Base-by-base conservation (phyloP, 345 rosid species). In the Euphorbia peplus region DNA sequence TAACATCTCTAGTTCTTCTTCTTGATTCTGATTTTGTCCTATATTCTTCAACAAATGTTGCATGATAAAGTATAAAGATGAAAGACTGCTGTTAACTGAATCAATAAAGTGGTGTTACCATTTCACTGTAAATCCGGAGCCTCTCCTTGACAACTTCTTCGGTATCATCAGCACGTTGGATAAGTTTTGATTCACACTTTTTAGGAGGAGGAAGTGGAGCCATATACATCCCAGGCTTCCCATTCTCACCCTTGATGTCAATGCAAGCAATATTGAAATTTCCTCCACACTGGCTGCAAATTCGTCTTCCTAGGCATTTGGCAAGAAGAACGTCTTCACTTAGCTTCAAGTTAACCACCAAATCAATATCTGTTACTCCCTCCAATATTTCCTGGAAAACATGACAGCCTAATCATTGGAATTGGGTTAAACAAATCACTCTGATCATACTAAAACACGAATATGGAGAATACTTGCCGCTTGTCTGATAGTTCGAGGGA, bases 201-300 rank as follows among this genome's bases (percentile, higher is more conserved):
- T 90, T 80, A n/a, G 99, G 99, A 54, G 99, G 93, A 79, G 83
- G 99, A 62, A 95, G 97, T 0, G 99, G 92, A 79, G 87, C 87
- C 99, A 95, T 92, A 72, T 88, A 84, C 87, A 95, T 90, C 37
- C 87, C 84, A 2, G 97, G 88, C 72, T 73, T 86, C 60, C 83
- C 92, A 77, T 90, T 79, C 78, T 88, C 86, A 30, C 85, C 89
- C 83, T 90, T 88, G 76, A 95, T 82, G 81, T 95, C 92, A 71
- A 95, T 88, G 53, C 85, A 80, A 1, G 99, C 99, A 68, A 95
- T 72, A 44, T 95, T 95, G 68, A 86, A 95, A 83, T 92, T 95
- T 67, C 79, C 90, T 66, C 98, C 92, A 71, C 99, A 95, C 48
- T 92, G 88, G 8, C 90, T 84, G 65, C 99, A 95, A 32, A 85